Percentiles rank a stretch among this genome's conserved stretches.
Conservation (phyloP, 495 filamentous ascomycete genomes). For the Aspergillus asperescens region DNA sequence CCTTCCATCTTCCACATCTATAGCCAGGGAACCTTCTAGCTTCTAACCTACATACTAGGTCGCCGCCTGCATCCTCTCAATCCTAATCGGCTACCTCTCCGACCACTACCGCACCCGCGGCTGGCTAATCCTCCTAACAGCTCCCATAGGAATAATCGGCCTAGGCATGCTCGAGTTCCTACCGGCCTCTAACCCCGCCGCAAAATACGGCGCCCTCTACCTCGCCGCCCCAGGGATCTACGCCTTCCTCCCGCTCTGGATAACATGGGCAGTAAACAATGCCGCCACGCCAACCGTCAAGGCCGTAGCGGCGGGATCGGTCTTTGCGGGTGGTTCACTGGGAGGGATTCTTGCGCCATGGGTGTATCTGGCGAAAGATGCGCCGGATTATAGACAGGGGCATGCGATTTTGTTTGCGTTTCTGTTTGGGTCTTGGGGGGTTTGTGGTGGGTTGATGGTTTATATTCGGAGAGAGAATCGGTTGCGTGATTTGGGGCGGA, state of each 20-base stretch:
- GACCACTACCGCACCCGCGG: slow-evolving; percentile 8
- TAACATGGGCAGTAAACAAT: slow-evolving; percentile 10
- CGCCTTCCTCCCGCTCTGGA: slow-evolving; percentile 2
- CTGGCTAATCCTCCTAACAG: background rate
- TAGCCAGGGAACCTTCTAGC: too few relatives aligned
- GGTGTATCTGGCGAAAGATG: slow-evolving; percentile 7
- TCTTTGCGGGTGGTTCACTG: slow-evolving; percentile 3
- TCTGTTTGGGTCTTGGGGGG: background rate
- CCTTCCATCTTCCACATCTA: too few relatives aligned
- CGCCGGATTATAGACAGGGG: slow-evolving; percentile 3
- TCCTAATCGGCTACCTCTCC: slow-evolving; percentile 7
- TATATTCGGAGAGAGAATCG: slow-evolving; percentile 5
- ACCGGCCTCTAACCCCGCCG: background rate
- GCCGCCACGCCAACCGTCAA: slow-evolving; percentile 6
- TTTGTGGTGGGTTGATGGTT: background rate
- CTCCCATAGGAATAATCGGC: background rate
- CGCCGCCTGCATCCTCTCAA: slow-evolving; percentile 5
- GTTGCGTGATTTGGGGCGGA: background rate
- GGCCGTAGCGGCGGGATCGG: slow-evolving; percentile 1
- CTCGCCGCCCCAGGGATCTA: slow-evolving; percentile 8
- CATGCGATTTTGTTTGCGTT: slow-evolving; percentile 12
- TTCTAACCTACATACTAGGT: background rate
- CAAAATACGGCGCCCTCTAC: slow-evolving; percentile 11
- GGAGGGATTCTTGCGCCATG: slow-evolving; percentile 8
- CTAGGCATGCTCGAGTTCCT: slow-evolving; percentile 8